A percentile compares a stretch with the other conserved stretches of the same genome.
phyloP scores from a whole-genome alignment of 2,329 filamentous ascomycete species.

The Fusarium penzigii region DNA sequence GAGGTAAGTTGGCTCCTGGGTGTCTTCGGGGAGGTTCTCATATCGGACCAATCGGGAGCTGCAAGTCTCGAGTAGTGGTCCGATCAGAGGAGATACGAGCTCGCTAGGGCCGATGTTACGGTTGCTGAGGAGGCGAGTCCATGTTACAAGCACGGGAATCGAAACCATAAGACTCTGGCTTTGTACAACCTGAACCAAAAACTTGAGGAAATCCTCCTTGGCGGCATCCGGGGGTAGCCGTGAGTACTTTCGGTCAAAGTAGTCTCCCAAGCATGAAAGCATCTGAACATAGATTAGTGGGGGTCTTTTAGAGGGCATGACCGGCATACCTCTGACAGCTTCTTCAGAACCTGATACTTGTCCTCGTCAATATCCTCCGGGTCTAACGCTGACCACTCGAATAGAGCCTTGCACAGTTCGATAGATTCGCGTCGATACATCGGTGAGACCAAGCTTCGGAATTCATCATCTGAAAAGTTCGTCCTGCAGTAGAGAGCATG shows the following conservation, averaged over 20 bases:
- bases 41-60: conserved; percentile 84
- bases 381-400: conserved; percentile 78
- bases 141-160: conserved; percentile 87
- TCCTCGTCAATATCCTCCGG: conserved; percentile 84
- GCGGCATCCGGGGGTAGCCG: conserved; percentile 65
- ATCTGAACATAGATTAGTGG: conserved; percentile 52
- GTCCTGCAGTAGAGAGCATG: conserved; percentile 77
- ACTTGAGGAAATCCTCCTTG: conserved; percentile 72
- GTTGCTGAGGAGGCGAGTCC: conserved; percentile 79
- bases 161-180: conserved; percentile 89
- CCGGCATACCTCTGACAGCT: conserved; percentile 77
- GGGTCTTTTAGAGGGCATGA: neutral
- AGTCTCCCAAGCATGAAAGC: conserved; percentile 81
- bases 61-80: conserved; percentile 77
- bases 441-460: conserved; percentile 73
- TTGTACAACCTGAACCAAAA: conserved; percentile 77
- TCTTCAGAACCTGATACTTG: conserved; percentile 90
- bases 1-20: conserved; percentile 74
- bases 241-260: conserved; percentile 75
- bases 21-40: conserved; percentile 81
- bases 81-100: conserved; percentile 64
- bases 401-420: conserved; percentile 70
- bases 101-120: conserved; percentile 66
- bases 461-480: conserved; percentile 76
- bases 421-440: conserved; percentile 76